Base-by-base conservation (phyloP, 768 basidiomycete species). In the Paxillus involutus region DNA sequence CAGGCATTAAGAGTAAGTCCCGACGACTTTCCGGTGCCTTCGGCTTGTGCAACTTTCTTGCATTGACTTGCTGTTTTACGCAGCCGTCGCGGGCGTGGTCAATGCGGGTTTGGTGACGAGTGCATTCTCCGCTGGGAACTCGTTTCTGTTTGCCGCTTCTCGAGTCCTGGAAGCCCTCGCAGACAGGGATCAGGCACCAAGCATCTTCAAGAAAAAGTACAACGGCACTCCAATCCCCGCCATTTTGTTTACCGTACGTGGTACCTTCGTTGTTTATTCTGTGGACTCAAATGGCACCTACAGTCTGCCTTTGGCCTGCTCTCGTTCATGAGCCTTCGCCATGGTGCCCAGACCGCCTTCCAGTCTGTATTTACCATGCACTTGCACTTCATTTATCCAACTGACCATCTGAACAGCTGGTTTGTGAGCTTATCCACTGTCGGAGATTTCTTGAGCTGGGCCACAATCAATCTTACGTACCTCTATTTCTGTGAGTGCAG, bases 81-180 rank as follows among this genome's bases (percentile, higher is more conserved):
- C 17, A 77, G 82, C 77, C 3, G 72, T 88, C 32, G 82, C 82
- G 6, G 78, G 80, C 48, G 80, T 91, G 63, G 79, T 91, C 72
- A 91, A 91, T 62, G 88, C 82, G 16, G 79, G 73, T 48, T 75
- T 91, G 62, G 80, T 91, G 66, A 82, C 89, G 4, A 82, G 80
- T 65, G 87, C 87, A 3, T 85, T 87, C 75, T 87, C 85, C 30
- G 84, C 87, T 16, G 83, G 80, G 42, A 88, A 85, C 71, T 84
- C 82, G 57, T 82, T 72, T 74, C 66, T 86, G 48, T 88, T 83
- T 73, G 79, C 69, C 49, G 61, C 74, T 8, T 75, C 74, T 16
- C 73, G 77, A 77, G 66, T 72, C 37, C 57, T 74, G 26, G 71
- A 72, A 49, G 73, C 69, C 32, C 62, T 75, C 63, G 80, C 83